Evolutionary conservation across 345 rosid genomes (phyloP), one percentile per base, ranked within the genome.

Genomic region (Pugionium cornutum): DNA sequence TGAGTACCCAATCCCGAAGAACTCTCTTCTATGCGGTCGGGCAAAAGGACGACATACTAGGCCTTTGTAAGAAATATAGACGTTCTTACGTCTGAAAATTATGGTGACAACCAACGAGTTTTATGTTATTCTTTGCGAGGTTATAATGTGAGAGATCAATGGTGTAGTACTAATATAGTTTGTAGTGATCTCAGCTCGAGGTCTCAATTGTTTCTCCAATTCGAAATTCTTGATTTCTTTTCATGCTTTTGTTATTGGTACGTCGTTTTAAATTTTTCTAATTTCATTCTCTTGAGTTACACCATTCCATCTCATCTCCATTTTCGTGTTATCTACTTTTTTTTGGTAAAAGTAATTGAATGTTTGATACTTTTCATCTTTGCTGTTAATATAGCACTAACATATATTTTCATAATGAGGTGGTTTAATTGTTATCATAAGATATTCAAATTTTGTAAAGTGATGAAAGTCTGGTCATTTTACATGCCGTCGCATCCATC

Each of bases 1-100:
- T 36, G 99, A 94, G 57, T 90, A 45, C 72, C 97, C 95, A 10
- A 83, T 90, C 57, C 99, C 99, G 0, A 94, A 85, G 86, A 90
- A 94, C 36, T 84, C 96, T 5, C 84, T 78, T 70, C 79, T 90
- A 25, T 94, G 99, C 2, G 99, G 97, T 1, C 79, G 71, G 72
- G 99, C 97, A 1, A 74, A 59, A 18, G 98, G 97, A 39, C 78
- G 82, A 9, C 86, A 70, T 76, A 92, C 97, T 7, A 66, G 98
- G 63, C 98, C 98, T 4, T 72, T 83, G 41, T 87, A 74, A 77
- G 54, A 11, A 37, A 57, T 66, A 32, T 11, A 46, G 27, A 35
- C 28, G 32, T 48, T 57, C 28, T 58, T 45, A 66, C 66, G 0
- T 26, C 42, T 5, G 28, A 64, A 65, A 29, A n/a, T 25, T 27